Evolutionary conservation across 352 stramenopile genomes (phyloP).

Genomic region (Phytophthora crassamura): DNA sequence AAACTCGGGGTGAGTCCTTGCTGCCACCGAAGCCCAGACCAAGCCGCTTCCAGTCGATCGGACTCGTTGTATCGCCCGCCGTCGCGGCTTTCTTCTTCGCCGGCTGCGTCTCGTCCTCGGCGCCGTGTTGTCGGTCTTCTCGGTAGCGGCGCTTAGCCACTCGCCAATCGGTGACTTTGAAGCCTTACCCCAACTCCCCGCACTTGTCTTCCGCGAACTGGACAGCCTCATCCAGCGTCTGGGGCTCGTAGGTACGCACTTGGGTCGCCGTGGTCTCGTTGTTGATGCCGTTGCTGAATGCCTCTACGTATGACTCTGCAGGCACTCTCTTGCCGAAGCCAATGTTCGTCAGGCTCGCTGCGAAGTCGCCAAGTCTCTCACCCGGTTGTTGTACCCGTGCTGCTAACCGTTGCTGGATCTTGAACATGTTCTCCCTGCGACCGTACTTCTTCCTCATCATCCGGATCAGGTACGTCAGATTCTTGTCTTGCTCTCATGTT

Average conservation of each 20-base stretch:
- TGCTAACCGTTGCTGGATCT: not conserved
- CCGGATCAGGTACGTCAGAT: not conserved
- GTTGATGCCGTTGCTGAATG: not conserved
- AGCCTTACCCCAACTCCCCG: not conserved
- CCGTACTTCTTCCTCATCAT: slow-evolving; percentile 5
- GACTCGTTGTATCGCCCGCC: not conserved
- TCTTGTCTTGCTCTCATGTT: not conserved
- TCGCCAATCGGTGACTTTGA: not conserved
- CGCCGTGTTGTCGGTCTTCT: not conserved
- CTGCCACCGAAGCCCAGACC: not conserved
- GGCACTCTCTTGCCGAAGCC: not conserved
- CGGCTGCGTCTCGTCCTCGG: not conserved
- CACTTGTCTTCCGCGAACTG: not conserved
- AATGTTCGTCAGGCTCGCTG: not conserved
- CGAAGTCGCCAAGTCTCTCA: not conserved
- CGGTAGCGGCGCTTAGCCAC: not conserved
- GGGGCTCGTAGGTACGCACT: not conserved
- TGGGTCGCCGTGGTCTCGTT: not conserved
- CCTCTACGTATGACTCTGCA: not conserved
- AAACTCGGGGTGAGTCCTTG: no score
- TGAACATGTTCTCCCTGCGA: not conserved
- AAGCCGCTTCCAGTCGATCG: not conserved
- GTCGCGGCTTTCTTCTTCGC: not conserved
- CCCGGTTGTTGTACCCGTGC: not conserved
- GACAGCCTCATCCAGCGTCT: not conserved